phyloP scores from a whole-genome alignment of 2,329 filamentous ascomycete species.

The Lecanicillium sp. region DNA sequence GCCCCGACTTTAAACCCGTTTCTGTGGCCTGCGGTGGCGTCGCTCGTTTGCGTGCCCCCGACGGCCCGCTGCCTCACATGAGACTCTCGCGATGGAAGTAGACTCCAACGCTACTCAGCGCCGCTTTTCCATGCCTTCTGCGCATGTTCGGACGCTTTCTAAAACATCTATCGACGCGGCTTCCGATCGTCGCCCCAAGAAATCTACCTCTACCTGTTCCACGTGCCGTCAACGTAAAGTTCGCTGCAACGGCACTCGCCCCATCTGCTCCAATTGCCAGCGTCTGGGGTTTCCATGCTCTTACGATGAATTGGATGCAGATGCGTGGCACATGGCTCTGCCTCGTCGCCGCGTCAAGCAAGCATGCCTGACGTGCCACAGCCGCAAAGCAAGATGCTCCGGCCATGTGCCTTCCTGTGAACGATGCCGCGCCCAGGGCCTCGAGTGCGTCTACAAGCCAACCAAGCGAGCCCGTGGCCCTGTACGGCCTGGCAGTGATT shows the following conservation, averaged over 20 bases:
- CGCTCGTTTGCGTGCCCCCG: too few species aligned
- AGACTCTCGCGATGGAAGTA: too few species aligned
- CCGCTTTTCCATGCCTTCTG: too few species aligned
- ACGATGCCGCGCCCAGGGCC: constrained; percentile 38
- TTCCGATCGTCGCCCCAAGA: constrained; percentile 28
- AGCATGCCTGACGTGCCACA: constrained; percentile 50
- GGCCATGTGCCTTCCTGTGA: constrained; percentile 49
- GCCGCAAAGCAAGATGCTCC: constrained; percentile 49
- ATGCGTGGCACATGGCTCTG: constrained; percentile 33
- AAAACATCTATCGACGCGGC: constrained; percentile 13
- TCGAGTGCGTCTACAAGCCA: constrained; percentile 47
- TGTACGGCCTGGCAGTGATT: constrained; percentile 14
- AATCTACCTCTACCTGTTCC: constrained; percentile 40
- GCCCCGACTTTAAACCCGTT: too few species aligned
- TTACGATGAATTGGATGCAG: constrained; percentile 39
- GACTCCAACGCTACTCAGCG: too few species aligned
- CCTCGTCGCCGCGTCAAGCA: constrained; percentile 46
- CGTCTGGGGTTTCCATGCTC: constrained; percentile 49
- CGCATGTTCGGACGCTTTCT: neutral
- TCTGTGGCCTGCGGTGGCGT: too few species aligned
- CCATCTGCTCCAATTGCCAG: constrained; percentile 49
- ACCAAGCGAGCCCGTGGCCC: constrained; percentile 31
- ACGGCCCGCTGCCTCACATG: too few species aligned
- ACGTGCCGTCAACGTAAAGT: constrained; percentile 50
- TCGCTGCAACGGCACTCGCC: constrained; percentile 45